Evolutionary conservation across 2,329 filamentous ascomycete genomes (phyloP), one percentile per base, ranked within the genome.

Genomic region (Xylaria sp.): DNA sequence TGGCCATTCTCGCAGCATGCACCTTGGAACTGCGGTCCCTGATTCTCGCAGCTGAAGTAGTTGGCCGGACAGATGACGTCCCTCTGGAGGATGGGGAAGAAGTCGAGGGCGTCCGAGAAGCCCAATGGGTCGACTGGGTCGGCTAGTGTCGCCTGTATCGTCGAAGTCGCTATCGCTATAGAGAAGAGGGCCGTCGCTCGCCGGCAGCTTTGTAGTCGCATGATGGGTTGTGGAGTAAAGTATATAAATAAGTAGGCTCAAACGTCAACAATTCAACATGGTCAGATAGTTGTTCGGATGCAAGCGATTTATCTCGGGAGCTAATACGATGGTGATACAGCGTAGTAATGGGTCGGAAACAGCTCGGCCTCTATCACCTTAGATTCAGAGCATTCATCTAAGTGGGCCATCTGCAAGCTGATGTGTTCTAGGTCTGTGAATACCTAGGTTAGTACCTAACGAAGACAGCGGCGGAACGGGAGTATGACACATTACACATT

Each of bases 1-100:
- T 87, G 85, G 36, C 84, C 85, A 67, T 80, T 82, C 56, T 83
- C 79, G 74, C 86, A 88, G 76, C 86, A 88, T 28, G 86, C 78
- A 66, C 81, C 82, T 49, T 73, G 77, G 73, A 88, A 88, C 49
- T 75, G 79, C 26, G 79, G 71, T 9, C 86, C 86, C 59, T 83
- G 78, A 69, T 81, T 74, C 23, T 84, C 82, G 76, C 86, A 88
- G 66, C 82, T 84, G 74, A 82, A 86, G 67, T 83, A 87, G 73
- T 85, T 81, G 59, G 80, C 78, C 7, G 85, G 83, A 67, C 86
- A 88, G 60, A 79, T 73, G 51, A 71, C 74, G 28, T 73, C 75
- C 64, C 78, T 74, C 66, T 64, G 72, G 36, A 71, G 74, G 38
- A 75, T 69, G n/a, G 74, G 66, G 17, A 71, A 73, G 57, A 73